Evolutionary conservation across 1,139 yeast species (phyloP).

Genomic region (Pichia sp.): DNA sequence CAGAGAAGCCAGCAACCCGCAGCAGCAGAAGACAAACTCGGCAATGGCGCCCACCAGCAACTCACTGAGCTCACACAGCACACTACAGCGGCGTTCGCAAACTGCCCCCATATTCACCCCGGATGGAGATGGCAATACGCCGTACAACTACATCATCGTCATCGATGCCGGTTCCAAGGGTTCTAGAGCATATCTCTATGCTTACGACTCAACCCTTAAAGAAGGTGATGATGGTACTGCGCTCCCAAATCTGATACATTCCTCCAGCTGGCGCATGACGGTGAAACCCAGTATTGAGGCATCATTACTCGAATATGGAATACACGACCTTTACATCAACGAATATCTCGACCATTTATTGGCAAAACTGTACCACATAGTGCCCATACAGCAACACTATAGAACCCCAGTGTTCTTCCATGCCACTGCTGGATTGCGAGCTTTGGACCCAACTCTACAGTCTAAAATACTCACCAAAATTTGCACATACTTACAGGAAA

Average conservation of each 20-base stretch:
- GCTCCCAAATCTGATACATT: slow-evolving; percentile 36
- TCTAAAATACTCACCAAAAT: slow-evolving; percentile 41
- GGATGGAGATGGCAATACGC: slow-evolving; percentile 40
- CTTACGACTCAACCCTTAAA: slow-evolving; percentile 34
- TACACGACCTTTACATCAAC: slow-evolving; percentile 48
- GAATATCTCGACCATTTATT: slow-evolving; percentile 52
- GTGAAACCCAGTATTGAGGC: slow-evolving; percentile 64
- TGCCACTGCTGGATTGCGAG: slow-evolving; percentile 77
- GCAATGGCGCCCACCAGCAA: slow-evolving; percentile 5
- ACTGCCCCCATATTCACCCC: slow-evolving; percentile 21
- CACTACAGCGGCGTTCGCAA: not conserved
- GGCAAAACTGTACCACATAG: slow-evolving; percentile 45
- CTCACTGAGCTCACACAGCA: not conserved
- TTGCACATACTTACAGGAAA: slow-evolving; percentile 46
- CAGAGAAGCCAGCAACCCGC: too few species aligned
- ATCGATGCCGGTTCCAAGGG: slow-evolving; percentile 85
- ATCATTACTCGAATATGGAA: slow-evolving; percentile 32
- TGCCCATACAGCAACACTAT: slow-evolving; percentile 61
- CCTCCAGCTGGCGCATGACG: slow-evolving; percentile 51
- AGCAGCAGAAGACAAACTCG: too few species aligned
- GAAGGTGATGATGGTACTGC: not conserved
- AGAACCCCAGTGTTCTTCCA: slow-evolving; percentile 73
- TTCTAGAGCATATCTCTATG: slow-evolving; percentile 72
- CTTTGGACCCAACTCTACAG: slow-evolving; percentile 52
- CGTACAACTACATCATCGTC: slow-evolving; percentile 61